Evolutionary conservation across 371 early-diverging fungal genomes (phyloP).

Genomic region (Batrachochytrium dendrobatidis): DNA sequence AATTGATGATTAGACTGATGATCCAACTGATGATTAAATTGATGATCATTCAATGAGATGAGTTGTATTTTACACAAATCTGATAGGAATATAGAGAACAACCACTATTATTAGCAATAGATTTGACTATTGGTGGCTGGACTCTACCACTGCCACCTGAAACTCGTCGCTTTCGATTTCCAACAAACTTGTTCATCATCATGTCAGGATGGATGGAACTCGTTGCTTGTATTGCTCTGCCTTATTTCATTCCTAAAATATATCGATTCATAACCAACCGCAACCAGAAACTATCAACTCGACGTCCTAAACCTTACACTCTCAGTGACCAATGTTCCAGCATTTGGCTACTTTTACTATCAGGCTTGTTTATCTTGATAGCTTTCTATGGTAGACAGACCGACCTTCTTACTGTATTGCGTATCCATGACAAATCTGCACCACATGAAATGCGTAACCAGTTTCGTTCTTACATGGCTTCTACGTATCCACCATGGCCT

Average conservation of each 20-base stretch:
- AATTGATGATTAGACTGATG: too few species aligned
- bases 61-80: too few species aligned
- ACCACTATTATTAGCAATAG: too few species aligned
- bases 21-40: too few species aligned
- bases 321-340: neutral
- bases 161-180: too few species aligned
- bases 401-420: neutral
- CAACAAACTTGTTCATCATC: too few species aligned
- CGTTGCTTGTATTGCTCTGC: neutral
- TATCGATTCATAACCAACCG: neutral
- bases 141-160: too few species aligned
- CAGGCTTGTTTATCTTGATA: neutral
- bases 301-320: constrained; percentile 1
- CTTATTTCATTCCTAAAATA: neutral
- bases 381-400: neutral
- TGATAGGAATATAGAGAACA: too few species aligned
- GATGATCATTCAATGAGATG: too few species aligned
- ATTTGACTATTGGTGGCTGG: too few species aligned
- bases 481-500: neutral
- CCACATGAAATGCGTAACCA: neutral
- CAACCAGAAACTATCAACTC: neutral
- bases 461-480: neutral
- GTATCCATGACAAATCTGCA: neutral
- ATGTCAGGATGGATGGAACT: neutral
- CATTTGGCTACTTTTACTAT: neutral